A percentile compares a stretch with the other conserved stretches of the same genome.
Conservation (phyloP, 345 rosid genomes). For the Eucalyptus viminalis region DNA sequence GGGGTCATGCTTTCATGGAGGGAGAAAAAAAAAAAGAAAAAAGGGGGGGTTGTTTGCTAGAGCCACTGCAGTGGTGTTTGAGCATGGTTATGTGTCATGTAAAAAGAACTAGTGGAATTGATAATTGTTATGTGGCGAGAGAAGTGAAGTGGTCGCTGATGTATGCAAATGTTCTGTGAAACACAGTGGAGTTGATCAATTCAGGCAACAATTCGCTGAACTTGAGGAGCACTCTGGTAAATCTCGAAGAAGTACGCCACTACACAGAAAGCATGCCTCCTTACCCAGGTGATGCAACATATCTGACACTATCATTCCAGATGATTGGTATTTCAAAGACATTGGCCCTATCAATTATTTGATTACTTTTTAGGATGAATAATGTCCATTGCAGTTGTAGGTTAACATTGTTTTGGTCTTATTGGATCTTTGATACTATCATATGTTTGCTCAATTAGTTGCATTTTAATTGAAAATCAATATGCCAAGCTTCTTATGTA, state of each 20-base stretch:
- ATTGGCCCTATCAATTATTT: background rate
- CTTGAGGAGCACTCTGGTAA: constrained; percentile 60
- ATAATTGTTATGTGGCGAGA: background rate
- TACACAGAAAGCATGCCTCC: constrained; percentile 68
- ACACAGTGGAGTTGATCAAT: constrained; percentile 67
- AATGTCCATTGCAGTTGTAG: background rate
- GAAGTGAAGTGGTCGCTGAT: background rate
- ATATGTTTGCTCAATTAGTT: background rate
- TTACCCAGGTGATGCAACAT: constrained; percentile 51
- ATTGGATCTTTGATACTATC: background rate
- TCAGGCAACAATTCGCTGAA: constrained; percentile 80
- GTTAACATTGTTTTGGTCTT: background rate
- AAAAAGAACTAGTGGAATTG: background rate
- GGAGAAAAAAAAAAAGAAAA: too few species aligned
- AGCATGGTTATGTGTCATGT: background rate
- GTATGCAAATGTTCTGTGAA: background rate
- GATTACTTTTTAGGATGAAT: background rate
- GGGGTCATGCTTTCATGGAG: background rate
- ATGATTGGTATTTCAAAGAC: background rate
- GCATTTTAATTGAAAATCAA: background rate
- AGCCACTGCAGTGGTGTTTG: background rate
- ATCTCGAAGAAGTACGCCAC: constrained; percentile 33
- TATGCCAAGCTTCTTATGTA: background rate
- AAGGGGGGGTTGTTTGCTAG: background rate
- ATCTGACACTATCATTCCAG: background rate